Evolutionary conservation across 306 rosid genomes (phyloP), one percentile per base, ranked within the genome.

Genomic region (Begonia peltatifolia): DNA sequence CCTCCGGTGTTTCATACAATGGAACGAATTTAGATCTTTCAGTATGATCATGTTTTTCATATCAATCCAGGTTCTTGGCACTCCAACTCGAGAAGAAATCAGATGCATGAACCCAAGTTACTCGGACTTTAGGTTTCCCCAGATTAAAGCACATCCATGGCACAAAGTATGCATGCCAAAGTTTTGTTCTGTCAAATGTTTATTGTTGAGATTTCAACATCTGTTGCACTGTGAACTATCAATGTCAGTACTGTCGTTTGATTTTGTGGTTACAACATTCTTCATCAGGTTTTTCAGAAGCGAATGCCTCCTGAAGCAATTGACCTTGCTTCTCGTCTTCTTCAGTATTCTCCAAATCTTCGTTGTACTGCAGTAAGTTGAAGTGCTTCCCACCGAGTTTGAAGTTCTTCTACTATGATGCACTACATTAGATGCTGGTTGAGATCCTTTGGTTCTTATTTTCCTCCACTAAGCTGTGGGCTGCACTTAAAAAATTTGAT

Each of bases 271-370:
- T 44, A 8, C 12, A 11, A 56, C 57, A 51, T 74, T 61, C 52
- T 46, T 59, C 59, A 46, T 68, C 71, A 90, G 97, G 84, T 90
- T 66, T 90, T 90, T 73, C 90, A 76, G 65, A 83, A 85, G 71
- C 73, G 87, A 63, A 90, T 80, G 95, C 97, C 97, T 48, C 95
- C 97, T 14, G 95, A 85, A 76, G 97, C 95, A 63, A 85, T 90
- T 67, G 97, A 90, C 74, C 95, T 90, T 64, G 84, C 95, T 56
- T 85, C 95, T 52, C 78, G 97, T 68, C 95, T 90, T 71, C 95
- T 90, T 61, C 97, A 90, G 62, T 90, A 90, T 75, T 90, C 97
- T 11, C 97, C 97, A 7, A 87, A 84, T 69, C 82, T 85, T 55
- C 92, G 97, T 46, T 90, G 94, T 71, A 80, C 80, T 42, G 94